These are phyloP conservation scores for Dentipellis fragilis DNA, from an alignment of 768 basidiomycete genomes.

Conservation along the genomic window DNA sequence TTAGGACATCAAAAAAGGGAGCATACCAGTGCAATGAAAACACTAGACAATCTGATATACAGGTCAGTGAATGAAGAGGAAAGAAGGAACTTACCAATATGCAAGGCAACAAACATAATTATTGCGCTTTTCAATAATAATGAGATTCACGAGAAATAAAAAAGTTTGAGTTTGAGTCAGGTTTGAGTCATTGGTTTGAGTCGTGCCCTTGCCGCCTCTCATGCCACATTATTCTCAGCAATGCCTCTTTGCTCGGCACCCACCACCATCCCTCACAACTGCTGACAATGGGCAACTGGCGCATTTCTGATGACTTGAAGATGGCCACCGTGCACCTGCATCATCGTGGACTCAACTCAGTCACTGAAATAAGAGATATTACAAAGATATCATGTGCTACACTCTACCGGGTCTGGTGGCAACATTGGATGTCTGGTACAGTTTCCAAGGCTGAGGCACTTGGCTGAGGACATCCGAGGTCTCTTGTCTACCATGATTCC, in stretches of 20 bases:
- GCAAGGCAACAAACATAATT: neutral
- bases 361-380: slow-evolving; percentile 5
- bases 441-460: slow-evolving; percentile 12
- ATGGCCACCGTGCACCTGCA: neutral
- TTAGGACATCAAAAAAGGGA: neutral
- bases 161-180: neutral
- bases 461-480: slow-evolving; percentile 13
- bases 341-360: neutral
- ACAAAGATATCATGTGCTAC: slow-evolving; percentile 1
- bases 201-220: neutral
- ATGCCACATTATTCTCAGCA: neutral
- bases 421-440: slow-evolving; percentile 6
- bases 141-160: neutral
- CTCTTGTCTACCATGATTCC: slow-evolving; percentile 8
- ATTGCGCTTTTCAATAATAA: neutral
- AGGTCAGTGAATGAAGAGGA: no score
- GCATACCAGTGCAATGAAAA: no score
- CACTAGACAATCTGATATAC: no score
- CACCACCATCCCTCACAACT: neutral
- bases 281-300: neutral
- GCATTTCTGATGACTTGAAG: neutral
- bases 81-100: neutral
- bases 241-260: neutral
- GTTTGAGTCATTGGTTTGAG: neutral
- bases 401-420: neutral